Conservation (phyloP, 2,329 filamentous ascomycete species). For the Fusarium solani-melongenae region DNA sequence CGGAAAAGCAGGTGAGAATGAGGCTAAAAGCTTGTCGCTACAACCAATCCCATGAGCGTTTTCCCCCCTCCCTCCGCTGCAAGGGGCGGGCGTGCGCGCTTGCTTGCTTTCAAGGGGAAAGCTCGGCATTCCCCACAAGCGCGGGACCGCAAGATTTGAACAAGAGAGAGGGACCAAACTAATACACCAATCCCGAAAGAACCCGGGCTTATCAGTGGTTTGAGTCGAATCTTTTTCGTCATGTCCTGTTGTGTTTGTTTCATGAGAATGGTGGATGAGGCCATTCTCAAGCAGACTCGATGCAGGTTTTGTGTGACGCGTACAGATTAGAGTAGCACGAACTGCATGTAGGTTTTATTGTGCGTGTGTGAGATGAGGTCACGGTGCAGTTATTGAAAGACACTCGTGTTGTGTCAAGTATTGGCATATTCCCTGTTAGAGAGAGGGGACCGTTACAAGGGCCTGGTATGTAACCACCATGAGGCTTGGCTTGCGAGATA, state of each 20-base stretch:
- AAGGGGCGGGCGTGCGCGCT: not conserved
- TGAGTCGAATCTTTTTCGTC: not conserved
- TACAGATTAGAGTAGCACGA: not conserved
- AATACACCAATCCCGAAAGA: slow-evolving; percentile 33
- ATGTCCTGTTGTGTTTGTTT: not conserved
- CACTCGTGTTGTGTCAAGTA: not conserved
- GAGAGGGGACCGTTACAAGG: not conserved
- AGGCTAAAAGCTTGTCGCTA: not conserved
- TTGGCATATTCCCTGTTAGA: not conserved
- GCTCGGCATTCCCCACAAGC: slow-evolving; percentile 34
- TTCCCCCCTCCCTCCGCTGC: slow-evolving; percentile 10
- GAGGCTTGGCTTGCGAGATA: not conserved
- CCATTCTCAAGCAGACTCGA: not conserved
- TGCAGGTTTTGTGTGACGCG: not conserved
- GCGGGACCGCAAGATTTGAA: not conserved
- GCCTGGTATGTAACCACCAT: not conserved
- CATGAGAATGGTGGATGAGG: not conserved
- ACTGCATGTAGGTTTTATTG: slow-evolving; percentile 9
- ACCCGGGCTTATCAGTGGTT: slow-evolving; percentile 16
- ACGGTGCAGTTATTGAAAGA: slow-evolving; percentile 1
- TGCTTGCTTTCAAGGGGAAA: slow-evolving; percentile 22
- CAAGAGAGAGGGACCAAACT: not conserved
- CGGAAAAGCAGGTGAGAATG: not conserved
- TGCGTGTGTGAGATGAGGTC: slow-evolving; percentile 19
- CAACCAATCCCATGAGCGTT: not conserved